Evolutionary conservation across 2,329 filamentous ascomycete genomes (phyloP).

Genomic region (Aspergillus quadricinctus): DNA sequence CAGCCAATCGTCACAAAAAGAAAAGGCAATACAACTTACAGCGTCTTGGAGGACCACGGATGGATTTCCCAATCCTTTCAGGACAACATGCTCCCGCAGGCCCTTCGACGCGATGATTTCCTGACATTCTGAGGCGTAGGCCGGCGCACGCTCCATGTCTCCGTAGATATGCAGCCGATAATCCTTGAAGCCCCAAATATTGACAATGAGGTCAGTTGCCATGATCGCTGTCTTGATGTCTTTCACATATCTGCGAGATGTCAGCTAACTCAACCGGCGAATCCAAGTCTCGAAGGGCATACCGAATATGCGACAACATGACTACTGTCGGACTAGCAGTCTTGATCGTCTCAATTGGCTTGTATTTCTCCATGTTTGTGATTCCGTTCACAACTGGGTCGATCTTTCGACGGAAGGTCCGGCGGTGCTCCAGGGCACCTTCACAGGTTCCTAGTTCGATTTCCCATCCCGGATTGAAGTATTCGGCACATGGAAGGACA

Average conservation of each 20-base stretch:
- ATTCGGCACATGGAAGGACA: conserved; percentile 53
- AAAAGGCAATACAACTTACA: conserved; percentile 17
- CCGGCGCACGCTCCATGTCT: conserved; percentile 58
- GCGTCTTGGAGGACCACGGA: conserved; percentile 52
- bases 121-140: conserved; percentile 57
- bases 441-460: conserved; percentile 57
- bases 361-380: conserved; percentile 59
- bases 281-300: conserved; percentile 5
- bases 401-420: conserved; percentile 56
- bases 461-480: conserved; percentile 63
- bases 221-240: conserved; percentile 62
- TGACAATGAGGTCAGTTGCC: conserved; percentile 61
- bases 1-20: conserved; percentile 49
- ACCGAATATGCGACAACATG: conserved; percentile 57
- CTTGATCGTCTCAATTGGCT: conserved; percentile 56
- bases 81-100: conserved; percentile 47
- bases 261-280: neutral
- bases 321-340: conserved; percentile 58
- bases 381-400: conserved; percentile 64
- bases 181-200: conserved; percentile 61
- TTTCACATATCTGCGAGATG: conserved; percentile 36
- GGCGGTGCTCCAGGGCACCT: conserved; percentile 53
- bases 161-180: conserved; percentile 62
- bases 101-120: conserved; percentile 54
- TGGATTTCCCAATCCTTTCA: conserved; percentile 56